Evolutionary conservation across 306 rosid genomes (phyloP).

Genomic region (Abrus pulchellus): DNA sequence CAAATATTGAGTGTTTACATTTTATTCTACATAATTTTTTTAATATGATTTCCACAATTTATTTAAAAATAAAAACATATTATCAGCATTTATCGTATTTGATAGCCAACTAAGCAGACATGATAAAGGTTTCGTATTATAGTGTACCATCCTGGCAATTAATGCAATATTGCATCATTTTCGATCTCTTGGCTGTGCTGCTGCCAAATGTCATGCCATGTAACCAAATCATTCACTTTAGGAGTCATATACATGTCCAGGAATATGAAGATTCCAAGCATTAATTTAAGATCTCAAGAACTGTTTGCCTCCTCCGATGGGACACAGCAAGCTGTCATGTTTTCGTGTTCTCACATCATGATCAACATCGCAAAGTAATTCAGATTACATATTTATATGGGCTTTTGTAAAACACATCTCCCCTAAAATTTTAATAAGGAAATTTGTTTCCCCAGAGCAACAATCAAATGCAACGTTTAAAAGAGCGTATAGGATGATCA

Average conservation of each 20-base stretch:
- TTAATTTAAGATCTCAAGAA: not conserved
- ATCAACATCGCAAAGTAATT: conserved; percentile 7
- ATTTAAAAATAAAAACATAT: too few relatives aligned
- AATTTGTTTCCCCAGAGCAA: too few relatives aligned
- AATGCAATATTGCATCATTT: conserved; percentile 7
- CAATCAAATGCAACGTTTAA: not conserved
- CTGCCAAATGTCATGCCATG: conserved; percentile 24
- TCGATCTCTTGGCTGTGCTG: conserved; percentile 8
- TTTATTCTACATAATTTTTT: not conserved
- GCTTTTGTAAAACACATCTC: not conserved
- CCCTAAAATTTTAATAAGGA: too few relatives aligned
- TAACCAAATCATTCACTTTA: not conserved
- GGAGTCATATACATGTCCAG: conserved; percentile 16
- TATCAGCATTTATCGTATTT: too few relatives aligned
- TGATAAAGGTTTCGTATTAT: not conserved
- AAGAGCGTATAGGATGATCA: not conserved
- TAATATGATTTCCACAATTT: too few relatives aligned
- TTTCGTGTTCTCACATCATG: conserved; percentile 28
- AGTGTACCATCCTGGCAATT: not conserved
- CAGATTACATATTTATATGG: not conserved
- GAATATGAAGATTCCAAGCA: conserved; percentile 22
- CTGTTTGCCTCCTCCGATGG: not conserved
- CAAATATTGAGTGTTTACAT: not conserved
- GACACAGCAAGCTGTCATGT: conserved; percentile 16
- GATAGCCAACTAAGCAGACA: not conserved